Evolutionary conservation across 331 rosid genomes (phyloP).

Genomic region (Pyracantha coccinea): DNA sequence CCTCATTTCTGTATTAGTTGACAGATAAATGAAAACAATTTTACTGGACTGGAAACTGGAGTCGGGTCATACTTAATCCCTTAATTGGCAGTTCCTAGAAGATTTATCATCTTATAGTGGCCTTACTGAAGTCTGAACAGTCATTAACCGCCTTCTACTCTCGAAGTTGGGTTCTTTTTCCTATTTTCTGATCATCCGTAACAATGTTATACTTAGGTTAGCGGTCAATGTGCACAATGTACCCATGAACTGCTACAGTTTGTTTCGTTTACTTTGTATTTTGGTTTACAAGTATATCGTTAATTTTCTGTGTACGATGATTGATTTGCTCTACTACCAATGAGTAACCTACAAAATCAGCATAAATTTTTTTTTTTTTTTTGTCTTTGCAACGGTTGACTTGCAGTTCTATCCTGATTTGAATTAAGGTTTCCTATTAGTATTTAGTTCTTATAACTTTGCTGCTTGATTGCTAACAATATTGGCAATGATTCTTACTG

Average conservation of each 20-base stretch:
- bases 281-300: not conserved
- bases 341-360: not conserved
- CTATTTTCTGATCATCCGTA: not conserved
- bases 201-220: not conserved
- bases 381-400: not conserved
- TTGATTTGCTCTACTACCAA: not conserved
- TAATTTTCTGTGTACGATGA: not conserved
- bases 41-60: not conserved
- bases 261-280: not conserved
- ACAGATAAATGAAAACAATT: not conserved
- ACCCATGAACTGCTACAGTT: not conserved
- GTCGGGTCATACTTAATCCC: not conserved
- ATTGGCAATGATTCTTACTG: not conserved
- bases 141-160: not conserved
- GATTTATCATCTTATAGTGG: not conserved
- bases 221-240: not conserved
- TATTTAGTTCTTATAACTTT: not conserved
- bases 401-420: constrained; percentile 7
- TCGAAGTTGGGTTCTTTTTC: not conserved
- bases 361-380: too few species aligned
- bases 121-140: not conserved
- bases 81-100: not conserved
- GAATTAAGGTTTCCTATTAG: not conserved
- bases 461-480: not conserved
- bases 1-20: not conserved